Conservation (phyloP, 306 rosid genomes). For the Fragaria iinumae region DNA sequence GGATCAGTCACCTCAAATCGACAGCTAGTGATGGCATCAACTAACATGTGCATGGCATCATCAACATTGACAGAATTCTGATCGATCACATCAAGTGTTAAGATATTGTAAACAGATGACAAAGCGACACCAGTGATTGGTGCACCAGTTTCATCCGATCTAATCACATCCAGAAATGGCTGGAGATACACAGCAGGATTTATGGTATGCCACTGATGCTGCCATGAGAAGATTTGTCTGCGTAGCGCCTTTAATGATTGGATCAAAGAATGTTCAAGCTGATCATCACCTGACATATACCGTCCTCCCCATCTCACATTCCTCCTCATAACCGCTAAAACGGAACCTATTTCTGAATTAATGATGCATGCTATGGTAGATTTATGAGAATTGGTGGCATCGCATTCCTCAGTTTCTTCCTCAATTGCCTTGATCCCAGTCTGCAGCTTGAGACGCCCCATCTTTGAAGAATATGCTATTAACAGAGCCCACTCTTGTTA, state of each 20-base stretch:
- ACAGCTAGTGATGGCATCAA: constrained; percentile 96
- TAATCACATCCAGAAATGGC: constrained; percentile 96
- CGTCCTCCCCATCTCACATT: constrained; percentile 95
- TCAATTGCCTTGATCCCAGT: constrained; percentile 71
- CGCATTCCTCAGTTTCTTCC: constrained; percentile 90
- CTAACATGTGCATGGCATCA: constrained; percentile 90
- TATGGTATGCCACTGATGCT: constrained; percentile 87
- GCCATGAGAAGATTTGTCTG: constrained; percentile 84
- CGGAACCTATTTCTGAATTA: constrained; percentile 93
- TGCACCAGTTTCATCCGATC: constrained; percentile 94
- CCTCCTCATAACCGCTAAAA: constrained; percentile 95
- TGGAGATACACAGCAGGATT: constrained; percentile 81
- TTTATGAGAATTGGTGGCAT: constrained; percentile 52
- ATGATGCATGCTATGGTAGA: constrained; percentile 84
- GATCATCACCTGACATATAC: constrained; percentile 93
- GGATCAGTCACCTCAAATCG: constrained; percentile 96
- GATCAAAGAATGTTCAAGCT: constrained; percentile 86
- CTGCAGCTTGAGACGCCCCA: constrained; percentile 85
- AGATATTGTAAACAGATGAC: constrained; percentile 89
- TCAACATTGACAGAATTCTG: constrained; percentile 79
- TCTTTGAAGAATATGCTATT: constrained; percentile 26
- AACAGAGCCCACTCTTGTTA: constrained; percentile 16
- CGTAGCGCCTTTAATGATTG: constrained; percentile 84
- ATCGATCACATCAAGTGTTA: constrained; percentile 86
- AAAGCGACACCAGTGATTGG: constrained; percentile 90